Evolutionary conservation across 1,284 basidiomycete species (phyloP), one percentile per base, ranked within the genome.

Genomic region (Apiotrichum porosum): DNA sequence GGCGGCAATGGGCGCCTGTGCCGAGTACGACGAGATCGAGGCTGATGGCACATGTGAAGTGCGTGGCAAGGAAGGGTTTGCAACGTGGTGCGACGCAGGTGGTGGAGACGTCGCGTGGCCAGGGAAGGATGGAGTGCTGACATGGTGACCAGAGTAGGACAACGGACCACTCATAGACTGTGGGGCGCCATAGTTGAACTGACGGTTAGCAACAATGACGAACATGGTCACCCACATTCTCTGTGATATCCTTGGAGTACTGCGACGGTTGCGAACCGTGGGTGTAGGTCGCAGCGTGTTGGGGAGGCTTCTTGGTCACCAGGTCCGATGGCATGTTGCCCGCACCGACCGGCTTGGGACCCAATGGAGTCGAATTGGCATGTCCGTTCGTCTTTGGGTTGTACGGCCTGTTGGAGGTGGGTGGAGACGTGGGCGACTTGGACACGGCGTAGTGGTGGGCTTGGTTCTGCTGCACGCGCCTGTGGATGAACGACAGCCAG

Each of bases 401-500:
- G 39, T 47, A 54, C 1, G 56, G 52, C 42, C 52, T 28, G 26
- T 12, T 28, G 26, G 26, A 28, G 26, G 8, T 28, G 26, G 8
- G 6, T 6, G 26, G 26, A 28, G 8, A 17, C 8, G 23, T 42
- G 6, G 26, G 26, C 26, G 26, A 12, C 26, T 28, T n/a, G n/a
- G n/a, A n/a, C n/a, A n/a, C n/a, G n/a, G n/a, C n/a, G n/a, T 6
- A 28, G 26, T 28, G 12, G 26, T 28, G 26, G 6, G 26, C 12
- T 6, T 28, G 6, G 26, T 28, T 28, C 40, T 47, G 47, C 21
- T 37, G 44, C 22, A 47, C 51, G 36, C 55, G 43, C 37, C 47
- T 37, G 44, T 59, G 60, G 44, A 87, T 75, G 44, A 85, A 81
- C 46, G 76, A 76, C 58, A 79, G 80, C 92, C 93, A 98, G 0